A percentile compares a stretch with the other conserved stretches of the same genome.
Conservation (phyloP, 2,329 filamentous ascomycete species). For the Rhynchosporium agropyri region DNA sequence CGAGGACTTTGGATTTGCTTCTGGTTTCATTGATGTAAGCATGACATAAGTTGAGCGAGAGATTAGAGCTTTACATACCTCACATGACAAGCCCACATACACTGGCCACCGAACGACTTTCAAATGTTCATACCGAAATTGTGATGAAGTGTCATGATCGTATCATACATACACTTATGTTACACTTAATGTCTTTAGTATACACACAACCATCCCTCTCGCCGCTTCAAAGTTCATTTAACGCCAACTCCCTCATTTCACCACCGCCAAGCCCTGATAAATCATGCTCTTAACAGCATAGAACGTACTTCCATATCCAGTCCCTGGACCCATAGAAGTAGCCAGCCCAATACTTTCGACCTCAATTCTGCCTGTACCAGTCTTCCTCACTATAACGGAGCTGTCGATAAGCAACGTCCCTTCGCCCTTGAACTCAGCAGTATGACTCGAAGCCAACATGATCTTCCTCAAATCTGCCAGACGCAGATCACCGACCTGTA, state of each 20-base stretch:
- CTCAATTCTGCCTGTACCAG: constrained; percentile 82
- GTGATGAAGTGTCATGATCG: too few species aligned
- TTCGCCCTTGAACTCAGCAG: constrained; percentile 90
- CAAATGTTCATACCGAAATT: too few species aligned
- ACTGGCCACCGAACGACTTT: too few species aligned
- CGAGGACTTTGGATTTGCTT: too few species aligned
- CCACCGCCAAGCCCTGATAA: constrained; percentile 90
- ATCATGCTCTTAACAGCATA: constrained; percentile 88
- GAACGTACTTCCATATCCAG: constrained; percentile 66
- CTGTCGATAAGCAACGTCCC: constrained; percentile 90
- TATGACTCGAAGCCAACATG: constrained; percentile 80
- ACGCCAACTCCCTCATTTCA: constrained; percentile 55
- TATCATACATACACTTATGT: constrained; percentile 26
- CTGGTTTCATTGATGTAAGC: too few species aligned
- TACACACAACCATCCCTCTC: too few species aligned
- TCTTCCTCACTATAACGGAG: constrained; percentile 85
- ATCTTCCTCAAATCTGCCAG: constrained; percentile 84
- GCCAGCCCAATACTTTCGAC: constrained; percentile 73
- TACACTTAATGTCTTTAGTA: constrained; percentile 20
- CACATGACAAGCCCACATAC: too few species aligned
- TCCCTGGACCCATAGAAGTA: constrained; percentile 45
- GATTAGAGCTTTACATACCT: too few species aligned
- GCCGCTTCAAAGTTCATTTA: too few species aligned
- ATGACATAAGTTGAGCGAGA: too few species aligned
- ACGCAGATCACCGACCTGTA: constrained; percentile 91